Percentiles rank a stretch among this genome's conserved stretches.
Evolutionary conservation across 2,329 filamentous ascomycete genomes (phyloP).

Genomic region (Cercospora sp.): DNA sequence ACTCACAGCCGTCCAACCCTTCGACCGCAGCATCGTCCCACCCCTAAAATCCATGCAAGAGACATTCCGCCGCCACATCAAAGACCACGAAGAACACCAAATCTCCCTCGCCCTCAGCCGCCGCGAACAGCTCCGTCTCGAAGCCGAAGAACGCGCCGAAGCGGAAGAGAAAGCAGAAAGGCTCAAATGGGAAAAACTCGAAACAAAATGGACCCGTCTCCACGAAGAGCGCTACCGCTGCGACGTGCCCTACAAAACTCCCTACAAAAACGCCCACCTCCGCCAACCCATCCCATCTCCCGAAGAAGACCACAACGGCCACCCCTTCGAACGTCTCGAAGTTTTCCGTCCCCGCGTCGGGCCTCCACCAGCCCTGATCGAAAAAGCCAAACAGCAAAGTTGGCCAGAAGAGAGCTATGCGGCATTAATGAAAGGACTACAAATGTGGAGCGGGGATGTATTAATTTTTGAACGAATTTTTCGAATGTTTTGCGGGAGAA

Average conservation of each 20-base stretch:
- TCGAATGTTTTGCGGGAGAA: conserved; percentile 26
- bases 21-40: conserved; percentile 20
- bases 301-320: conserved; percentile 44
- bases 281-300: conserved; percentile 12
- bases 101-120: background rate
- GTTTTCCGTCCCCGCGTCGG: conserved; percentile 39
- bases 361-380: conserved; percentile 28
- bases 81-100: conserved; percentile 1
- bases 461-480: conserved; percentile 34
- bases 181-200: conserved; percentile 6
- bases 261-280: too few species aligned
- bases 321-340: conserved; percentile 42
- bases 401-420: conserved; percentile 40
- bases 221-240: conserved; percentile 27
- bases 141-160: conserved; percentile 9
- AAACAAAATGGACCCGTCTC: conserved; percentile 29
- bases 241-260: too few species aligned
- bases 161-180: conserved; percentile 1
- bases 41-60: conserved; percentile 22
- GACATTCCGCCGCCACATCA: conserved; percentile 17
- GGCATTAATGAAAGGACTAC: conserved; percentile 35
- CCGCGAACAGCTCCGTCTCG: background rate
- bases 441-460: conserved; percentile 27
- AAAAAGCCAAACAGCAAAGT: conserved; percentile 16
- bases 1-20: conserved; percentile 25